Conservation (phyloP, 305 asterid genomes). For the Plantago lanceolata region DNA sequence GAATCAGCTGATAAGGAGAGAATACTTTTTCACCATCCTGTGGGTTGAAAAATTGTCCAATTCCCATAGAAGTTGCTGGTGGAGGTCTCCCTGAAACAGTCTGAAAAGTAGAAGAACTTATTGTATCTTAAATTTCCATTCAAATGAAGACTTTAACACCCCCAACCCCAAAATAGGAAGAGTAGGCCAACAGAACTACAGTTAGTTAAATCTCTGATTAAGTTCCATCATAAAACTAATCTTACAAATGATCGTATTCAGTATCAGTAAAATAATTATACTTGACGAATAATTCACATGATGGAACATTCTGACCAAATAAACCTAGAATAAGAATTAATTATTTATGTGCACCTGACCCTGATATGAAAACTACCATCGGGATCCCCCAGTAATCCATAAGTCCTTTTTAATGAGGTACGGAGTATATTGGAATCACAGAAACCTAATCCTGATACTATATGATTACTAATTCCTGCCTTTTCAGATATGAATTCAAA, state of each 20-base stretch:
- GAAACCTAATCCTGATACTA: slow-evolving; percentile 8
- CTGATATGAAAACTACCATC: slow-evolving; percentile 21
- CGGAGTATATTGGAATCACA: slow-evolving; percentile 5
- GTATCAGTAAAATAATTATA: neutral
- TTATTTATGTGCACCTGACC: slow-evolving; percentile 5
- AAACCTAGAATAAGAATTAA: slow-evolving; percentile 8
- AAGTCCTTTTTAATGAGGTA: neutral
- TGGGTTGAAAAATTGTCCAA: slow-evolving; percentile 88
- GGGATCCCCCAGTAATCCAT: slow-evolving; percentile 19
- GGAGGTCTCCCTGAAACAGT: slow-evolving; percentile 97
- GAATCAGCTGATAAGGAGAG: slow-evolving; percentile 54
- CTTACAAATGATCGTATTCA: slow-evolving; percentile 6
- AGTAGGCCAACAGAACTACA: neutral
- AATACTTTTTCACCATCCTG: slow-evolving; percentile 60
- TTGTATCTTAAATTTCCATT: slow-evolving; percentile 17
- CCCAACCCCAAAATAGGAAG: neutral
- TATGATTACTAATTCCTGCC: neutral
- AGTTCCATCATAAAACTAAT: neutral
- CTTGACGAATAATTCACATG: neutral
- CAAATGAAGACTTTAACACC: too few relatives aligned
- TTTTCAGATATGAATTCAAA: slow-evolving; percentile 8
- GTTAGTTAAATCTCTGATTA: too few relatives aligned
- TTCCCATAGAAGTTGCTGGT: slow-evolving; percentile 98
- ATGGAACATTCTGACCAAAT: slow-evolving; percentile 3
- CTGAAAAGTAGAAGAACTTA: slow-evolving; percentile 42